Base-by-base conservation (phyloP, 2,329 filamentous ascomycete genomes). In the Trichoderma atrobrunneum region DNA sequence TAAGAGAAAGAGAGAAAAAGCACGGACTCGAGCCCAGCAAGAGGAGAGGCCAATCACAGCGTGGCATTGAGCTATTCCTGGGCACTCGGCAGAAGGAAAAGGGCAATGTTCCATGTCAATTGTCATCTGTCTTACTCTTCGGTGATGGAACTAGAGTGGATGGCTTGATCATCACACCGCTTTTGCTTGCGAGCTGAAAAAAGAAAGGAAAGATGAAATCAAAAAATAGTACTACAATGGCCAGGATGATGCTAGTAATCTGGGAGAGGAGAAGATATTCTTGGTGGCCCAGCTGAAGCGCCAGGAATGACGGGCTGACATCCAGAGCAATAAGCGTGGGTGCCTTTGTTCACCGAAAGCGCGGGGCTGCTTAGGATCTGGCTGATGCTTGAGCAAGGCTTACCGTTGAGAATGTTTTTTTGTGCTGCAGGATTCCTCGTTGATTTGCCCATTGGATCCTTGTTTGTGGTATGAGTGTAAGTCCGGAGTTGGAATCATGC, bases 91-190 rank as follows among this genome's bases (percentile, higher is more conserved):
- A 60, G 56, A 60, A 60, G 39, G 3, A 60, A 30, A 60, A 60
- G 56, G 56, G 28, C 61, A 63, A 43, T 66, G 51, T 59, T 39
- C 51, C 51, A 57, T 59, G 24, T 57, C 64, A 54, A 54, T 36
- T 59, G 54, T 28, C 51, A 39, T 39, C 21, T 67, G n/a, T 70
- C n/a, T 14, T 32, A 43, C 34, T 21, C 34, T 28, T 30, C 26
- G 56, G 28, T 59, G 56, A 59, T 32, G 54, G 36, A 32, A 18
- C 7, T n/a, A 36, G 18, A 54, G 26, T 48, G 16, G n/a, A 26
- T 62, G 16, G n/a, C 32, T 62, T 24, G 6, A n/a, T 43, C 39
- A 70, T 70, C 66, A 70, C 66, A 70, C 66, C 66, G 66, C 66
- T 70, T 54, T 30, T 70, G 57, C 57, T 54, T 18, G 34, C 21